These are phyloP conservation scores for Vigna trinervia DNA, from an alignment of 306 rosid genomes.

Conservation along the genomic window DNA sequence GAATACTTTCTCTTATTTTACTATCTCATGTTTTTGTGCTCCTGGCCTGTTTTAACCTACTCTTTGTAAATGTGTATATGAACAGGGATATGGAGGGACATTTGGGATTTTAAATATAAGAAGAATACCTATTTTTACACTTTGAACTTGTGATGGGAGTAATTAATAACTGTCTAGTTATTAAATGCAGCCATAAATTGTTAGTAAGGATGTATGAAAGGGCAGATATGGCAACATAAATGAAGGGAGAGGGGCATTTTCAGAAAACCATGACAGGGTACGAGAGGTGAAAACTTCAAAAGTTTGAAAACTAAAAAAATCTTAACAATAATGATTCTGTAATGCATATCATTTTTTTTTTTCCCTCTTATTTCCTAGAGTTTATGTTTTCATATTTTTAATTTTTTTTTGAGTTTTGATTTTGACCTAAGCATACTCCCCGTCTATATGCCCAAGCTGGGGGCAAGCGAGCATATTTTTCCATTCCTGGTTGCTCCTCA, in stretches of 20 bases:
- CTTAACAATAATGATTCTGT: constrained; percentile 24
- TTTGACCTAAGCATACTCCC: constrained; percentile 74
- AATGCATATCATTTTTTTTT: constrained; percentile 23
- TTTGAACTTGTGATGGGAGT: constrained; percentile 51
- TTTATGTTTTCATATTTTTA: constrained; percentile 21
- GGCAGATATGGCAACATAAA: constrained; percentile 55
- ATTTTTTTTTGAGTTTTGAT: background rate
- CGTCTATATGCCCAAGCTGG: constrained; percentile 99
- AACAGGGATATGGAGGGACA: constrained; percentile 23
- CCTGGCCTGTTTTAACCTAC: constrained; percentile 26
- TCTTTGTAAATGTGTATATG: constrained; percentile 35
- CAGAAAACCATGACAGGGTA: constrained; percentile 19
- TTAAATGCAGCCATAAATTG: constrained; percentile 59
- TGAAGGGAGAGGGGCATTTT: constrained; percentile 37
- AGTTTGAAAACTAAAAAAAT: constrained; percentile 21
- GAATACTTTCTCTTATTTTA: constrained; percentile 14
- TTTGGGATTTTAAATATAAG: constrained; percentile 30
- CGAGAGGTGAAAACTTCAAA: constrained; percentile 27
- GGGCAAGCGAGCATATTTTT: constrained; percentile 95
- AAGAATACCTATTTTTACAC: constrained; percentile 11
- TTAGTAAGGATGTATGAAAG: background rate
- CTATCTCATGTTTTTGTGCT: constrained; percentile 49
- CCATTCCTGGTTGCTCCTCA: constrained; percentile 94
- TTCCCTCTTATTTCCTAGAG: constrained; percentile 36
- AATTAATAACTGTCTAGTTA: constrained; percentile 47